Evolutionary conservation across 192 early-diverging fungal species (phyloP).

Genomic region (Linnemannia elongata): DNA sequence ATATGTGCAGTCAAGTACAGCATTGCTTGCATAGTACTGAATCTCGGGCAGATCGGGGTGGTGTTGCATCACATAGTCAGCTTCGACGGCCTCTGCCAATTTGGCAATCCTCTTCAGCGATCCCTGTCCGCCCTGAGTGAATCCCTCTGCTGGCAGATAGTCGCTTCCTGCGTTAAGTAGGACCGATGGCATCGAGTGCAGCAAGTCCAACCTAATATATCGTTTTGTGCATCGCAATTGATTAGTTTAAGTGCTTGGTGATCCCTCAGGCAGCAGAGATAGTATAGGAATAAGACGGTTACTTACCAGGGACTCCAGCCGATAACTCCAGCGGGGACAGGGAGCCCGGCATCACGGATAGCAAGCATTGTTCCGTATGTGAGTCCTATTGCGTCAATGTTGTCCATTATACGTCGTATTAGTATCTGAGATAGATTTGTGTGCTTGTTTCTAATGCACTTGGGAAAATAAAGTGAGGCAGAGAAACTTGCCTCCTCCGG

Average conservation of each 20-base stretch:
- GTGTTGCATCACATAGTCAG: conserved; percentile 30
- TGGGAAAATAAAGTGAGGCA: conserved; percentile 36
- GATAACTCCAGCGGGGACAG: conserved; percentile 67
- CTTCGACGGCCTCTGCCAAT: conserved; percentile 2
- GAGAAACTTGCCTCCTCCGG: conserved; percentile 66
- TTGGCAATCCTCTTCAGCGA: conserved; percentile 23
- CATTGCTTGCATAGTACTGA: conserved; percentile 63
- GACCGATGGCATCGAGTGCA: conserved; percentile 62
- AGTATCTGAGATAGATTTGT: conserved; percentile 3
- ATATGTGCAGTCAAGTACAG: conserved; percentile 54
- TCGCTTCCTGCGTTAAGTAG: conserved; percentile 46
- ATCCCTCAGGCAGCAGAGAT: no score
- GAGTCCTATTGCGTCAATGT: conserved; percentile 39
- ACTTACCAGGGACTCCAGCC: conserved; percentile 75
- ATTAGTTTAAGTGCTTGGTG: neutral
- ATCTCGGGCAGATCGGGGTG: conserved; percentile 51
- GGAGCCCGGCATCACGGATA: conserved; percentile 69
- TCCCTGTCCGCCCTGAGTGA: conserved; percentile 30
- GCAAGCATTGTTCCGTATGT: conserved; percentile 66
- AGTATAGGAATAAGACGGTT: neutral
- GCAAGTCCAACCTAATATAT: conserved; percentile 58
- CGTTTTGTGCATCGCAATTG: neutral
- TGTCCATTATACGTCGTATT: conserved; percentile 46
- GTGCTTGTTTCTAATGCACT: no score
- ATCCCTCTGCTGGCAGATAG: conserved; percentile 60